A percentile compares a stretch with the other conserved stretches of the same genome.
Conservation (phyloP, 768 basidiomycete species). For the Cystobasidium onofrii region DNA sequence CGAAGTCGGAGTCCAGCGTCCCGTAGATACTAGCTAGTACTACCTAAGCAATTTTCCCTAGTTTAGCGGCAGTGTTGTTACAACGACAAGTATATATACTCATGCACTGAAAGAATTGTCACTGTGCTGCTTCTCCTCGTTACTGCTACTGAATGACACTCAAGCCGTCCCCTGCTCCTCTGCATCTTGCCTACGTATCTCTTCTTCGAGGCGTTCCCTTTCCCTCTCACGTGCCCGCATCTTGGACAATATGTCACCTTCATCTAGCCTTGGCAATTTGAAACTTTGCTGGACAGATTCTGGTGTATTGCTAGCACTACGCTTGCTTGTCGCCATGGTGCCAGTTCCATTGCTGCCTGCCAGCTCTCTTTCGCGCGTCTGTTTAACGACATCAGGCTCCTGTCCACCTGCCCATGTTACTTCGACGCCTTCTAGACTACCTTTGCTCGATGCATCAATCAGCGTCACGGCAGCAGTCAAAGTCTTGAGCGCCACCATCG, state of each 20-base stretch:
- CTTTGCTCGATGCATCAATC: slow-evolving; percentile 25
- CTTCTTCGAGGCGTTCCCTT: slow-evolving; percentile 38
- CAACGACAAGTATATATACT: background rate
- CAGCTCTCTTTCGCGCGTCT: background rate
- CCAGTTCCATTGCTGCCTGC: too few relatives aligned
- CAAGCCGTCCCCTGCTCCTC: background rate
- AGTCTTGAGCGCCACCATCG: slow-evolving; percentile 33
- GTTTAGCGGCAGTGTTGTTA: background rate
- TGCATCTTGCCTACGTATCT: slow-evolving; percentile 34
- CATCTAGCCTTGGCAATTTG: slow-evolving; percentile 22
- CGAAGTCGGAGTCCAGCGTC: background rate
- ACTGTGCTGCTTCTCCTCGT: background rate
- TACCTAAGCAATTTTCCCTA: too few relatives aligned
- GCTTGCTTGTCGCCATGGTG: background rate
- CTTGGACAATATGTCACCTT: slow-evolving; percentile 30
- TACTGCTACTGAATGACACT: background rate
- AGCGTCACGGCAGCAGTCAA: slow-evolving; percentile 32
- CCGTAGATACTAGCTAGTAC: background rate
- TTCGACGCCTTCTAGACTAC: slow-evolving; percentile 34
- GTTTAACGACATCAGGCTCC: slow-evolving; percentile 27
- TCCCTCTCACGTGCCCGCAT: slow-evolving; percentile 35
- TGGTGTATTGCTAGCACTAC: background rate
- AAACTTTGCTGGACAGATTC: background rate
- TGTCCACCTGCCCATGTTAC: slow-evolving; percentile 36
- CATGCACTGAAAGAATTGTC: background rate